phyloP scores from a whole-genome alignment of 2,329 filamentous ascomycete species.

The Endocalyx cinctus region DNA sequence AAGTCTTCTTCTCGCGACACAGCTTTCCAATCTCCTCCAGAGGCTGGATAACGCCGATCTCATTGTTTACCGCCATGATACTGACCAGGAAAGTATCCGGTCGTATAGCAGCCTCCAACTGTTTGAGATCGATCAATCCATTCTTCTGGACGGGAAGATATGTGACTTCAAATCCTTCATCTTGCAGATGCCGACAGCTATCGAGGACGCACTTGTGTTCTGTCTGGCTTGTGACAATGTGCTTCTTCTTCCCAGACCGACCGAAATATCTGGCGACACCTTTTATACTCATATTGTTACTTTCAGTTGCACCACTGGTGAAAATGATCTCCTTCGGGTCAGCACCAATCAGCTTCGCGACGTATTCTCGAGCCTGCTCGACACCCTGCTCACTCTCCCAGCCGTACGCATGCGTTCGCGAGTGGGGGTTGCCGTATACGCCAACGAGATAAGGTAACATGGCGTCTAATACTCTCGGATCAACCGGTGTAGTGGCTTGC shows the following conservation, averaged over 20 bases:
- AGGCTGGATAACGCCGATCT: conserved; percentile 98
- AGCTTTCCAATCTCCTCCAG: conserved; percentile 89
- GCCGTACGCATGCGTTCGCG: conserved; percentile 93
- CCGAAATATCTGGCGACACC: conserved; percentile 95
- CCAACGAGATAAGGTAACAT: conserved; percentile 96
- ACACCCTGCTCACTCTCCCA: conserved; percentile 97
- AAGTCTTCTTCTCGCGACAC: conserved; percentile 86
- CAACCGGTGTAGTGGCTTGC: conserved; percentile 93
- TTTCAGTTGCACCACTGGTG: conserved; percentile 95
- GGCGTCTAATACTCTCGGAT: conserved; percentile 89
- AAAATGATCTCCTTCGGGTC: conserved; percentile 99
- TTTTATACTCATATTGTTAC: conserved; percentile 99
- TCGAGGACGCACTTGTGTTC: conserved; percentile 99
- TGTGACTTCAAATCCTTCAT: conserved; percentile 95
- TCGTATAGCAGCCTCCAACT: conserved; percentile 82
- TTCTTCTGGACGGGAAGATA: conserved; percentile 87
- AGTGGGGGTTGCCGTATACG: conserved; percentile 95
- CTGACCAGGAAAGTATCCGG: conserved; percentile 91
- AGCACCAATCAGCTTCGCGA: conserved; percentile 84
- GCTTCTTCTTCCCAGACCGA: conserved; percentile 90
- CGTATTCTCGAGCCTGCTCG: conserved; percentile 77
- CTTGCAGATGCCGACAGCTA: conserved; percentile 93
- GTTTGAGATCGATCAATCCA: conserved; percentile 78
- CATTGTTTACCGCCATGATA: conserved; percentile 99
- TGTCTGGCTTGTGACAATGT: conserved; percentile 95